Conservation (phyloP, 2,329 filamentous ascomycete genomes). For the Aspergillus melleus region DNA sequence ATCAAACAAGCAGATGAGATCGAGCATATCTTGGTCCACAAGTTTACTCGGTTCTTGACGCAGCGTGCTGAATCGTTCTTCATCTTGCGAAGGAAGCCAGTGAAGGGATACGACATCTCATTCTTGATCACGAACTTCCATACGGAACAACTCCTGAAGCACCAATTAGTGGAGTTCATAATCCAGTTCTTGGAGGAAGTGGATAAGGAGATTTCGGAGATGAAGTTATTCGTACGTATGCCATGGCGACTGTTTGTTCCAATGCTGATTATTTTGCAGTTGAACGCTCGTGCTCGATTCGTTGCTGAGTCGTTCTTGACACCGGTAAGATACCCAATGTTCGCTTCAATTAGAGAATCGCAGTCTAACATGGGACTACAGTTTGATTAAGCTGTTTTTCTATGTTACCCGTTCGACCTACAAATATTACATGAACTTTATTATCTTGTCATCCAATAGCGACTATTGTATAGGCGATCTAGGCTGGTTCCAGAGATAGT, state of each 20-base stretch:
- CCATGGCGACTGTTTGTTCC: neutral
- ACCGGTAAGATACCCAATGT: constrained; percentile 59
- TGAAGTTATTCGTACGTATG: constrained; percentile 92
- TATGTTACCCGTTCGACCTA: constrained; percentile 15
- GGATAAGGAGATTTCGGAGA: constrained; percentile 99
- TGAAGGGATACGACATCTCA: constrained; percentile 98
- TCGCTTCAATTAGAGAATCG: neutral
- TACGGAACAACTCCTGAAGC: constrained; percentile 97
- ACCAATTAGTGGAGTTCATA: constrained; percentile 98
- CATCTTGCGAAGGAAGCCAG: constrained; percentile 89
- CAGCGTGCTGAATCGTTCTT: constrained; percentile 97
- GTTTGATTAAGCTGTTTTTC: constrained; percentile 20
- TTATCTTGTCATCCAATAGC: constrained; percentile 12
- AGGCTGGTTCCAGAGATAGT: constrained; percentile 23
- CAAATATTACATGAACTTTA: constrained; percentile 22
- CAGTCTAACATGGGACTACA: constrained; percentile 33
- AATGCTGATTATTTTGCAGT: constrained; percentile 52
- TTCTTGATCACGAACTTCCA: constrained; percentile 99
- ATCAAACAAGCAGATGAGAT: constrained; percentile 99
- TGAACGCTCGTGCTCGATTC: constrained; percentile 95
- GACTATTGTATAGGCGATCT: constrained; percentile 25
- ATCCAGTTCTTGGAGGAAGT: constrained; percentile 99
- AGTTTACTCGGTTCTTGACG: constrained; percentile 95
- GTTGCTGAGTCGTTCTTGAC: constrained; percentile 98
- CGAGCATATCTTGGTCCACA: constrained; percentile 95